These are phyloP conservation scores for Hepatocystis sp. DNA, from an alignment of 169 alveolate species.

Conservation along the genomic window DNA sequence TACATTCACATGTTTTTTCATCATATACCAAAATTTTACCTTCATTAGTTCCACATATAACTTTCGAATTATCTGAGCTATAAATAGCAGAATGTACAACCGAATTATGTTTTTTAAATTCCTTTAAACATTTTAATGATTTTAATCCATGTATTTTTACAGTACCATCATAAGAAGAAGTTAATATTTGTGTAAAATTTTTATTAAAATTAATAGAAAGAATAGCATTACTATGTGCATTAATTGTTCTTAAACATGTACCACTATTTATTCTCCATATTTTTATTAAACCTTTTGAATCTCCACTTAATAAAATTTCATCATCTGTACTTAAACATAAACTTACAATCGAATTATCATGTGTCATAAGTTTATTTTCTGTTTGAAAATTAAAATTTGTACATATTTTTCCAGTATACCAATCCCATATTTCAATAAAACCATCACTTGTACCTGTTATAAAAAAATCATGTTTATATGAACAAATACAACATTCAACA, in stretches of 20 bases:
- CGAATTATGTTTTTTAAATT: constrained; percentile 81
- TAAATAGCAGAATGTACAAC: constrained; percentile 81
- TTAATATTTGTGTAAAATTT: constrained; percentile 85
- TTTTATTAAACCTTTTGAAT: constrained; percentile 85
- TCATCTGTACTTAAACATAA: constrained; percentile 90
- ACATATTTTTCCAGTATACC: constrained; percentile 84
- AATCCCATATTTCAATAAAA: constrained; percentile 91
- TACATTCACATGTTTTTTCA: constrained; percentile 80
- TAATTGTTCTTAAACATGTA: constrained; percentile 84
- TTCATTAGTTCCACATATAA: constrained; percentile 86
- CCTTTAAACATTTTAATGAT: constrained; percentile 82
- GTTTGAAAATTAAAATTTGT: constrained; percentile 86
- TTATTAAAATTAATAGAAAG: constrained; percentile 86
- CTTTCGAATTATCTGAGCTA: constrained; percentile 80
- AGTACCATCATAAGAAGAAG: constrained; percentile 87
- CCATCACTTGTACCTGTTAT: constrained; percentile 92
- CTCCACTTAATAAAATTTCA: constrained; percentile 90
- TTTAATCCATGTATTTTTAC: constrained; percentile 86
- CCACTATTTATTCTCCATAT: constrained; percentile 69
- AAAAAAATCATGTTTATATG: constrained; percentile 88
- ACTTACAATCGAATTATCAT: constrained; percentile 86
- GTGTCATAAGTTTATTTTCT: constrained; percentile 88
- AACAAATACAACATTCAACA: constrained; percentile 89
- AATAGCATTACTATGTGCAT: constrained; percentile 78
- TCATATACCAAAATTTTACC: constrained; percentile 85